Base-by-base conservation (phyloP, 345 rosid genomes). In the Pugionium cornutum region DNA sequence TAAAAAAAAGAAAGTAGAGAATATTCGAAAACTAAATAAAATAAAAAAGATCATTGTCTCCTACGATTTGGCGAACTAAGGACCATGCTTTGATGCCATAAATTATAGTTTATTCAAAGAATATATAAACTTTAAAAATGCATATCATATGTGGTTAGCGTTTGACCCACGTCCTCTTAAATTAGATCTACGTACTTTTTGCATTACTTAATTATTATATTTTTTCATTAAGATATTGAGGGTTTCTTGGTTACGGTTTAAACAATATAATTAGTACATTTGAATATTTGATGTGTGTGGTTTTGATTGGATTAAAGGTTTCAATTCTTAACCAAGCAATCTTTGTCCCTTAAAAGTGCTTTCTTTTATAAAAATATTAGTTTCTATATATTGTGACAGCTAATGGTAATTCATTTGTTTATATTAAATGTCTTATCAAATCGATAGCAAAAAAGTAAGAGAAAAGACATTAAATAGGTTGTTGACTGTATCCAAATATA, bases 51-150 rank as follows among this genome's bases (percentile, higher is more conserved):
- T 53, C 68, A 53, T 3, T 36, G 49, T 53, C 51, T 46, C 48
- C 45, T 46, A 37, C 51, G 48, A 70, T 70, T 44, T 39, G 25
- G 57, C 45, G 46, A 55, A 44, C 55, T 52, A 54, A 55, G 69
- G 58, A 63, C 69, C 58, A 71, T 70, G 9, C 44, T 57, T 72
- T 57, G 53, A 47, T 71, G 69, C 53, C 6, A 71, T 4, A 64
- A 34, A 46, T 64, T 56, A 5, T 63, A 44, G 49, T 44, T 71
- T 55, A 34, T 71, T 48, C 36, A 56, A 64, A 1, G 46, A 18
- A 18, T 43, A 63, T 27, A 64, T 41, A 4, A 3, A 44, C 0
- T 70, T 44, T 53, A 29, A 55, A 55, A 71, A 48, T 63, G n/a
- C 63, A 54, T 57, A 64, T 26, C 37, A 26, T 53, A 64, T 56